These are phyloP conservation scores for Citrus mangshanensis DNA, from an alignment of 345 rosid species.

Conservation along the genomic window DNA sequence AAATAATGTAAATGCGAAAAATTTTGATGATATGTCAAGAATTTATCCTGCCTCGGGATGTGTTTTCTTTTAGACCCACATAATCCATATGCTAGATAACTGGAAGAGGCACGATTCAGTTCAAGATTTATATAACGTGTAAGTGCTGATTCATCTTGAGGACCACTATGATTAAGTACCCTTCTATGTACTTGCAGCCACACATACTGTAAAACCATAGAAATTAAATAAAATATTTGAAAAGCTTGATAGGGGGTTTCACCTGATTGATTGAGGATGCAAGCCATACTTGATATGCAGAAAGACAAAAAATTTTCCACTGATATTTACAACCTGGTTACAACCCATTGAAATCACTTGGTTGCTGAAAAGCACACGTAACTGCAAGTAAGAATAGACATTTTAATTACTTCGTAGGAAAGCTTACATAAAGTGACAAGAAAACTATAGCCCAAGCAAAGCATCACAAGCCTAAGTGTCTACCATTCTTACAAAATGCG, in stretches of 20 bases:
- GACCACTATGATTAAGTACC: conserved; percentile 35
- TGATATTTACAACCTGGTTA: conserved; percentile 16
- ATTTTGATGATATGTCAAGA: conserved; percentile 22
- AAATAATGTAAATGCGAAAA: conserved; percentile 17
- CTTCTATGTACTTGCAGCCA: conserved; percentile 13
- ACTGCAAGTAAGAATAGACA: not conserved
- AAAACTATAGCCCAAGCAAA: not conserved
- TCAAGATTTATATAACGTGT: conserved; percentile 11
- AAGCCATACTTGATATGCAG: conserved; percentile 16
- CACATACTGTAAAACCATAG: conserved; percentile 9
- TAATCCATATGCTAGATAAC: conserved; percentile 10
- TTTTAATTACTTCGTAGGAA: not conserved
- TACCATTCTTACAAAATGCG: not conserved
- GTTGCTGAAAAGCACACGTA: not conserved
- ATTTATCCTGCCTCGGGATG: conserved; percentile 11
- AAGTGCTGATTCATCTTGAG: conserved; percentile 21
- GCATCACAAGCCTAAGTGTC: not conserved
- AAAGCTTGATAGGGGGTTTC: conserved; percentile 11
- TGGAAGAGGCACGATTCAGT: conserved; percentile 23
- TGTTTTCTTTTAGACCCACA: conserved; percentile 22
- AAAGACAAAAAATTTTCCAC: conserved; percentile 7
- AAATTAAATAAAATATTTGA: conserved; percentile 3
- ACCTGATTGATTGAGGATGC: conserved; percentile 25
- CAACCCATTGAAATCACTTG: conserved; percentile 2
- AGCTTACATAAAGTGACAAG: not conserved